phyloP scores from a whole-genome alignment of 306 rosid species.

The Trifolium dubium region DNA sequence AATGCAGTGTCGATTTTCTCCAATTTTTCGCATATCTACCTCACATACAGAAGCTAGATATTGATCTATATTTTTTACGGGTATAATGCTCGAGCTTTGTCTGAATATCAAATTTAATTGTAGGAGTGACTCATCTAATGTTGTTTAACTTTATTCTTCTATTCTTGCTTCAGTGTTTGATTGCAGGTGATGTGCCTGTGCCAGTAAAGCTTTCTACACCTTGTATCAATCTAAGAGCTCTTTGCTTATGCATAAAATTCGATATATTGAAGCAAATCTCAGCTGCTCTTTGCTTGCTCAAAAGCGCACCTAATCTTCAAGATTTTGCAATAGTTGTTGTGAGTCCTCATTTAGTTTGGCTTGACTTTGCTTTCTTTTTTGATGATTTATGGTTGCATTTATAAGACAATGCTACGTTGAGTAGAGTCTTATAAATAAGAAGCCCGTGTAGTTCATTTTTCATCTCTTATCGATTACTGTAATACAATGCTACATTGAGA shows the following conservation, averaged over 20 bases:
- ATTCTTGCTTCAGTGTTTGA: neutral
- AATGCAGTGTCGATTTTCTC: slow-evolving; percentile 1
- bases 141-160: no score
- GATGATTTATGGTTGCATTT: neutral
- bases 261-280: neutral
- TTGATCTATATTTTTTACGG: neutral
- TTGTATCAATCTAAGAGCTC: neutral
- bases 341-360: slow-evolving; percentile 41
- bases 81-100: neutral
- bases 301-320: slow-evolving; percentile 33
- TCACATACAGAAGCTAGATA: neutral
- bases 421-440: neutral
- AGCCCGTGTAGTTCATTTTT: no score
- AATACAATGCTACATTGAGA: no score
- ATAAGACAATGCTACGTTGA: no score
- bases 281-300: neutral
- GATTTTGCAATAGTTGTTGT: slow-evolving; percentile 57
- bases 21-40: neutral
- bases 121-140: neutral
- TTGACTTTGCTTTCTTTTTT: neutral
- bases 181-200: neutral
- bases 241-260: neutral
- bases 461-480: no score
- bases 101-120: neutral
- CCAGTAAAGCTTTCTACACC: neutral